Evolutionary conservation across 345 rosid genomes (phyloP).

Genomic region (Eutrema yunnanense): DNA sequence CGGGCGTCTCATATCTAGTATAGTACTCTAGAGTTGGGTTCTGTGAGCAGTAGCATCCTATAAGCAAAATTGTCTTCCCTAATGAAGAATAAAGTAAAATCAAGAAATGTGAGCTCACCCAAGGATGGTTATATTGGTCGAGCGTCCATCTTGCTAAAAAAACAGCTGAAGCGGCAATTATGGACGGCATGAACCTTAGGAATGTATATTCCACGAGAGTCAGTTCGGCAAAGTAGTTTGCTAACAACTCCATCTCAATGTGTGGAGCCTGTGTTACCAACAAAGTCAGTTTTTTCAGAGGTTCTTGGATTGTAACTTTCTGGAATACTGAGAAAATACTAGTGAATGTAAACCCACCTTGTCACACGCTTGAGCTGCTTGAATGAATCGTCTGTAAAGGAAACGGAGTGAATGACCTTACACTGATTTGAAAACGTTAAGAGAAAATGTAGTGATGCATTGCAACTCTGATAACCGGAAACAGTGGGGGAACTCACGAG

Average conservation of each 20-base stretch:
- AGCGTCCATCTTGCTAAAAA: slow-evolving; percentile 83
- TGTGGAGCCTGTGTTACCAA: slow-evolving; percentile 36
- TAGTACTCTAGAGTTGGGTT: slow-evolving; percentile 76
- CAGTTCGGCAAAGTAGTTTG: slow-evolving; percentile 72
- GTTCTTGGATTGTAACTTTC: background rate
- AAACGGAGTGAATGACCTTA: background rate
- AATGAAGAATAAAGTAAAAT: background rate
- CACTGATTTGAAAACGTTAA: background rate
- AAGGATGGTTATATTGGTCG: slow-evolving; percentile 63
- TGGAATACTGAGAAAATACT: background rate
- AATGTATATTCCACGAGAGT: slow-evolving; percentile 64
- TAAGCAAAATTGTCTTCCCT: background rate
- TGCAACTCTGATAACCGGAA: slow-evolving; percentile 16
- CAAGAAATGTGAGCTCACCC: slow-evolving; percentile 45
- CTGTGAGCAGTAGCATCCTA: slow-evolving; percentile 30
- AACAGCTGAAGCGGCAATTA: slow-evolving; percentile 77
- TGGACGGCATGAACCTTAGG: slow-evolving; percentile 63
- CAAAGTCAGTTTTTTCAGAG: background rate
- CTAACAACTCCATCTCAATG: slow-evolving; percentile 61
- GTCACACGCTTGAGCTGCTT: slow-evolving; percentile 62
- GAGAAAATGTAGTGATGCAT: background rate
- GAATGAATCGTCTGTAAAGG: slow-evolving; percentile 61
- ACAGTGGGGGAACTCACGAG: slow-evolving; percentile 50
- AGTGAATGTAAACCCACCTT: slow-evolving; percentile 34
- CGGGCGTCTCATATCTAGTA: slow-evolving; percentile 49